phyloP scores from a whole-genome alignment of 1,284 basidiomycete species.

The Apiotrichum domesticum region DNA sequence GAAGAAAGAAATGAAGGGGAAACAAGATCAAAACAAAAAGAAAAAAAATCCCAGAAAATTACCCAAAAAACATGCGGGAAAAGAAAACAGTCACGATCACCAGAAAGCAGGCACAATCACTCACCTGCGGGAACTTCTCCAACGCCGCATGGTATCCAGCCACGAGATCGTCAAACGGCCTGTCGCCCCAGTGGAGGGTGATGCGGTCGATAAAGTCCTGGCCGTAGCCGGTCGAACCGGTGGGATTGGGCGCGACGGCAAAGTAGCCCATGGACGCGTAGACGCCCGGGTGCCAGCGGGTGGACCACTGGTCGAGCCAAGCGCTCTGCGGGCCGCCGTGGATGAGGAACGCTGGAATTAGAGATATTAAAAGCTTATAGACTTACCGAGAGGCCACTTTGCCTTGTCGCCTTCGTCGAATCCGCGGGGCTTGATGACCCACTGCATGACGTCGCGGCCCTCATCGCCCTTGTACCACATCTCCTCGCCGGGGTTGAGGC shows the following conservation, averaged over 20 bases:
- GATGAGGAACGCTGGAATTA: slow-evolving; percentile 38
- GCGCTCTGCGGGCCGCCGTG: slow-evolving; percentile 53
- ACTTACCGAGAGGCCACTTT: slow-evolving; percentile 58
- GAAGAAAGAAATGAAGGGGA: too few relatives aligned
- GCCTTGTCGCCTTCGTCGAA: slow-evolving; percentile 55
- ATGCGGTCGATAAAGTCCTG: slow-evolving; percentile 76
- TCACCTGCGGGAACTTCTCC: slow-evolving; percentile 64
- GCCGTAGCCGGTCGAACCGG: slow-evolving; percentile 80
- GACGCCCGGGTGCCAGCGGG: slow-evolving; percentile 76
- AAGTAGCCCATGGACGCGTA: slow-evolving; percentile 60
- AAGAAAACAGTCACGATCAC: too few relatives aligned
- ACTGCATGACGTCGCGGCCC: slow-evolving; percentile 68
- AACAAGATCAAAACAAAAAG: not conserved
- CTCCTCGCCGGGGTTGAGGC: slow-evolving; percentile 61
- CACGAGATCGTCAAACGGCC: slow-evolving; percentile 70
- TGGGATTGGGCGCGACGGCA: slow-evolving; percentile 76
- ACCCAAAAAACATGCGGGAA: too few relatives aligned
- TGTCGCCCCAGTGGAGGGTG: slow-evolving; percentile 42
- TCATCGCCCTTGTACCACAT: slow-evolving; percentile 79
- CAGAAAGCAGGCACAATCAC: not conserved
- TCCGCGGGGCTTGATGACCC: slow-evolving; percentile 69
- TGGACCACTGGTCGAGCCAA: slow-evolving; percentile 78
- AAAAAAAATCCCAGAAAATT: too few relatives aligned
- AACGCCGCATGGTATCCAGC: slow-evolving; percentile 69
- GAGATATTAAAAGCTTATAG: too few relatives aligned